phyloP scores from a whole-genome alignment of 2,329 filamentous ascomycete genomes.

The Rosellinia necatrix region DNA sequence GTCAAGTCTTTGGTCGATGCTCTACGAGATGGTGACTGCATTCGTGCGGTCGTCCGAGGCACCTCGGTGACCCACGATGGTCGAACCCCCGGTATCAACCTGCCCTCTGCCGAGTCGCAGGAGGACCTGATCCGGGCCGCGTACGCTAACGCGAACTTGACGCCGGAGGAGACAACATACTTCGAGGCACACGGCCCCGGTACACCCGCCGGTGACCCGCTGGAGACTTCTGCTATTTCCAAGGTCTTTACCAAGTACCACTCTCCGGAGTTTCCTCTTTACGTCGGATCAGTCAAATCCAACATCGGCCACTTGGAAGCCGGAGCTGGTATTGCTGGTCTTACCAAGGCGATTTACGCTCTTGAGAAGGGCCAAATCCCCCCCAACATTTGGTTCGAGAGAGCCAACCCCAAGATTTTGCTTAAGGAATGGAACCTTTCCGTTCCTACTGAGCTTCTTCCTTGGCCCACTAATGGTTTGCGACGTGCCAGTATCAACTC shows the following conservation, averaged over 20 bases:
- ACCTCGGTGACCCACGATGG: constrained; percentile 51
- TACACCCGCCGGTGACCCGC: constrained; percentile 47
- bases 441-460: constrained; percentile 34
- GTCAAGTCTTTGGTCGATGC: constrained; percentile 54
- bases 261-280: constrained; percentile 29
- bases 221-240: constrained; percentile 46
- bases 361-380: constrained; percentile 37
- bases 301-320: constrained; percentile 39
- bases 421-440: constrained; percentile 38
- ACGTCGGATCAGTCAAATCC: constrained; percentile 38
- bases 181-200: constrained; percentile 47
- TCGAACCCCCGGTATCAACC: constrained; percentile 46
- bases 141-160: constrained; percentile 40
- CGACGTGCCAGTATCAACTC: constrained; percentile 43
- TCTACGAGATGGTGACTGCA: constrained; percentile 49
- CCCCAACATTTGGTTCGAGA: constrained; percentile 39
- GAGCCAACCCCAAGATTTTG: constrained; percentile 37
- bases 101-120: constrained; percentile 40
- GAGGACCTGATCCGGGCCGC: constrained; percentile 45
- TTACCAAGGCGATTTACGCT: constrained; percentile 36
- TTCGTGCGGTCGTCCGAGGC: constrained; percentile 46
- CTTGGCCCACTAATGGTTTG: constrained; percentile 36
- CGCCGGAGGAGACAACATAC: constrained; percentile 39
- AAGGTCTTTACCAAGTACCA: constrained; percentile 37
- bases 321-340: constrained; percentile 36